Percentiles rank a stretch among this genome's conserved stretches.
Conservation (phyloP, 2,329 filamentous ascomycete species). For the Colletotrichum cuscutae region DNA sequence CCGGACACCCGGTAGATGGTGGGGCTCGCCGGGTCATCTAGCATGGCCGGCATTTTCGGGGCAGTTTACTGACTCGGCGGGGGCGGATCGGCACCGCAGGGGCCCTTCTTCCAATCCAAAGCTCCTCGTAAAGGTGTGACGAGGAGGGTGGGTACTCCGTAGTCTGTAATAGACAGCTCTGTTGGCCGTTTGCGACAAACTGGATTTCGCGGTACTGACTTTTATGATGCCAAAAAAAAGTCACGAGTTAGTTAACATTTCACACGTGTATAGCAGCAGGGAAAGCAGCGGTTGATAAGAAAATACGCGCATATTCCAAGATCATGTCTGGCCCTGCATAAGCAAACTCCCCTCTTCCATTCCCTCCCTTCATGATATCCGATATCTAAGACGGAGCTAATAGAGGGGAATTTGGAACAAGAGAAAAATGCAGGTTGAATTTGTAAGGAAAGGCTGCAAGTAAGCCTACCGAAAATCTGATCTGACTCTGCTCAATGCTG, state of each 20-base stretch:
- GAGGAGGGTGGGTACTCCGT: not conserved
- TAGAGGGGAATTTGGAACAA: not conserved
- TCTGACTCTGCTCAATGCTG: not conserved
- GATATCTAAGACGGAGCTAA: not conserved
- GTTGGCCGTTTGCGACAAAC: constrained; percentile 1
- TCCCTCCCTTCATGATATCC: not conserved
- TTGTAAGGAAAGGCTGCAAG: constrained; percentile 32
- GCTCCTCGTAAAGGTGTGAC: not conserved
- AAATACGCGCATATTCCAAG: not conserved
- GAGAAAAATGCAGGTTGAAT: not conserved
- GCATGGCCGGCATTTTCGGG: constrained; percentile 76
- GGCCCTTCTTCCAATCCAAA: constrained; percentile 4
- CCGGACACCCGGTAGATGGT: constrained; percentile 78
- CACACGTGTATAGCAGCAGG: constrained; percentile 23
- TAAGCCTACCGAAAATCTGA: constrained; percentile 33
- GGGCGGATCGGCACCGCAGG: constrained; percentile 7
- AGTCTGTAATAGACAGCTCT: not conserved
- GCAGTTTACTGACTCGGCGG: constrained; percentile 1
- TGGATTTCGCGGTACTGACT: not conserved
- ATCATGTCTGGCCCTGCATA: not conserved
- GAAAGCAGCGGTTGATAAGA: not conserved
- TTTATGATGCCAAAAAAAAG: not conserved
- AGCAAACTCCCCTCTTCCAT: not conserved
- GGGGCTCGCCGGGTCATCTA: constrained; percentile 79
- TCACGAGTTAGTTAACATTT: constrained; percentile 29